A percentile compares a stretch with the other conserved stretches of the same genome.
Evolutionary conservation across 495 filamentous ascomycete species (phyloP).

Genomic region (Penicillium fimorum): DNA sequence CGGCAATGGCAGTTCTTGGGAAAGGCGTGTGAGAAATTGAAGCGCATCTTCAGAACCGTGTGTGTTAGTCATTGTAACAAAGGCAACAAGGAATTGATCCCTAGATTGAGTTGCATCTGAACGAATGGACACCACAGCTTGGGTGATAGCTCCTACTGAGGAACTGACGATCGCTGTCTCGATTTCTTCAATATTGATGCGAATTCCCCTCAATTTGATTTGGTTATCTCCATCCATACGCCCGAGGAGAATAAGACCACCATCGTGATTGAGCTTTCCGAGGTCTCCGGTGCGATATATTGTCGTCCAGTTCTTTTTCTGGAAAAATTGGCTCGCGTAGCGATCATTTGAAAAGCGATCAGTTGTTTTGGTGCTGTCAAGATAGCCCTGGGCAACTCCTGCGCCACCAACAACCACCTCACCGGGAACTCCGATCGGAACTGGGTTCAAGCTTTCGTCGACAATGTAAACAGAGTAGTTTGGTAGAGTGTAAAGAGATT

Average conservation of each 20-base stretch:
- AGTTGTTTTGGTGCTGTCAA: constrained; percentile 33
- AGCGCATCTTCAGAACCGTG: background rate
- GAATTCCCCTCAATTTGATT: constrained; percentile 52
- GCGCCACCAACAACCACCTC: constrained; percentile 47
- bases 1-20: constrained; percentile 35
- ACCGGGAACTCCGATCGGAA: constrained; percentile 45
- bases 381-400: constrained; percentile 43
- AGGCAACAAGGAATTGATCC: constrained; percentile 19
- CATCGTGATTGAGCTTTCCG: constrained; percentile 26
- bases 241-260: constrained; percentile 34
- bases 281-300: constrained; percentile 29
- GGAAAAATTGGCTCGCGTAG: constrained; percentile 22
- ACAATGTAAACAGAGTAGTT: constrained; percentile 51
- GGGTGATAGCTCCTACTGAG: constrained; percentile 27
- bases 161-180: constrained; percentile 33
- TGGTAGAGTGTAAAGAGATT: constrained; percentile 33
- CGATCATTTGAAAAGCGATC: constrained; percentile 36
- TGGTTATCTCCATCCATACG: constrained; percentile 47
- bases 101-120: background rate
- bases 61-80: constrained; percentile 11
- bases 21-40: constrained; percentile 7
- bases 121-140: constrained; percentile 21
- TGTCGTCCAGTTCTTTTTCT: constrained; percentile 27
- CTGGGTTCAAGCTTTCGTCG: constrained; percentile 36
- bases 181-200: constrained; percentile 53